Conservation (phyloP, 495 filamentous ascomycete genomes). For the Tricharina praecox region DNA sequence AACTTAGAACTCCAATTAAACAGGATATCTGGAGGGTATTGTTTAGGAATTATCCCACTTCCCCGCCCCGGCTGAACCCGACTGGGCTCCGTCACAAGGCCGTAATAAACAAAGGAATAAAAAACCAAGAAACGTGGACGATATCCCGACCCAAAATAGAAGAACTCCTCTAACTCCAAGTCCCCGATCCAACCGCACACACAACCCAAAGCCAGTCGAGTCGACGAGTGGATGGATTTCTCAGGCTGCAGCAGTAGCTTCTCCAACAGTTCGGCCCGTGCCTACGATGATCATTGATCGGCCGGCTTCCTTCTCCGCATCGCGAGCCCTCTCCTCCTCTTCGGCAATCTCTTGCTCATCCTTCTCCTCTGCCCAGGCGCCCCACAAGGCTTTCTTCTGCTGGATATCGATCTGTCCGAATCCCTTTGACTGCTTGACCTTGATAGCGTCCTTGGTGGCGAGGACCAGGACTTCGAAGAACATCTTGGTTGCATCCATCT, state of each 20-base stretch:
- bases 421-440: slow-evolving; percentile 74
- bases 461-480: slow-evolving; percentile 93
- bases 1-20: background rate
- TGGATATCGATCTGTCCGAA: slow-evolving; percentile 49
- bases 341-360: slow-evolving; percentile 42
- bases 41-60: background rate
- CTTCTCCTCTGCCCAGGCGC: slow-evolving; percentile 79
- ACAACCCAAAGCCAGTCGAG: background rate
- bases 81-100: background rate
- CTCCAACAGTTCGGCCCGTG: background rate
- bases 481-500: slow-evolving; percentile 92
- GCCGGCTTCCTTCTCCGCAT: slow-evolving; percentile 18
- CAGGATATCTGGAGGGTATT: background rate
- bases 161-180: slow-evolving; percentile 6
- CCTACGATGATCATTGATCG: background rate
- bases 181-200: background rate
- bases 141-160: slow-evolving; percentile 3
- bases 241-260: background rate
- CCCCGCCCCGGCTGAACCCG: background rate
- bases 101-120: background rate
- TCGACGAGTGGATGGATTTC: background rate
- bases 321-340: slow-evolving; percentile 26
- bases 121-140: slow-evolving; percentile 9
- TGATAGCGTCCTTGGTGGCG: slow-evolving; percentile 94
- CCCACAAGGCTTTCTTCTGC: slow-evolving; percentile 84